Percentiles rank a stretch among this genome's conserved stretches.
Evolutionary conservation across 179 eudicot species (phyloP).

Genomic region (Spergularia azorica): DNA sequence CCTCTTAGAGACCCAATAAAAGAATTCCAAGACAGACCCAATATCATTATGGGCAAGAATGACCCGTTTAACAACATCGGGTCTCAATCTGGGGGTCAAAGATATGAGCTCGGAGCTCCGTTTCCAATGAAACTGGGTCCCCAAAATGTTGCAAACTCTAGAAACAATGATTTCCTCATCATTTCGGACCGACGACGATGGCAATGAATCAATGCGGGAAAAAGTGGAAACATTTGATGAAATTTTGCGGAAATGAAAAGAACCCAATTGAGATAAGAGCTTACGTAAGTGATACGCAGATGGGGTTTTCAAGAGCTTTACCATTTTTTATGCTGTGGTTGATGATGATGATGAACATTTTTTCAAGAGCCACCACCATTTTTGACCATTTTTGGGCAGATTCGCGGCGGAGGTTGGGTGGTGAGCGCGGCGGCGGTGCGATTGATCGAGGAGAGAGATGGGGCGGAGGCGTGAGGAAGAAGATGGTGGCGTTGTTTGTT

Average conservation of each 20-base stretch:
- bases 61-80: constrained; percentile 45
- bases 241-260: constrained; percentile 28
- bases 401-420: no score
- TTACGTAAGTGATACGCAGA: constrained; percentile 22
- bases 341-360: no score
- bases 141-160: constrained; percentile 44
- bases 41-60: constrained; percentile 37
- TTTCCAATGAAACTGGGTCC: constrained; percentile 39
- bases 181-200: constrained; percentile 4
- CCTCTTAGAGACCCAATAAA: constrained; percentile 60
- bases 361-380: no score
- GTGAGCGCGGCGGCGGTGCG: no score
- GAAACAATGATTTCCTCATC: constrained; percentile 24
- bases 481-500: no score
- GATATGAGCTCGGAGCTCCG: constrained; percentile 42
- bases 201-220: constrained; percentile 16
- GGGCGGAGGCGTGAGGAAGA: no score
- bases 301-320: constrained; percentile 42
- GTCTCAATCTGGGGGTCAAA: constrained; percentile 40
- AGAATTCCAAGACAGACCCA: constrained; percentile 44
- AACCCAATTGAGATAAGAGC: constrained; percentile 25
- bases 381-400: no score
- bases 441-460: no score
- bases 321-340: constrained; percentile 34
- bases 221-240: constrained; percentile 33